Conservation (phyloP, 208 protist species). For the Leptomonas seymouri region DNA sequence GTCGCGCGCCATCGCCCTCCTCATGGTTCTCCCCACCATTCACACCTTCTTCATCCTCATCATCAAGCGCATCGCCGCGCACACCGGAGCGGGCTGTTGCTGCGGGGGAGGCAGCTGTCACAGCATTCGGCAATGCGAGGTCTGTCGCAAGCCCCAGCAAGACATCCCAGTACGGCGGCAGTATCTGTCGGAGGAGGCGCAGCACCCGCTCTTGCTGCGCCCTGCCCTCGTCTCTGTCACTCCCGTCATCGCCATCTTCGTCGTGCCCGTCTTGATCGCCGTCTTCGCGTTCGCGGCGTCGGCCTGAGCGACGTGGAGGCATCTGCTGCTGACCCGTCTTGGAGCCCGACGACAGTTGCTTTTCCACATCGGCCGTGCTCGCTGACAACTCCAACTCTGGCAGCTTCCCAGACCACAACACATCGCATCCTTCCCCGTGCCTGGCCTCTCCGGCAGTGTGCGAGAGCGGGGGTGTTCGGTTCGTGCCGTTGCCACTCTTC, state of each 20-base stretch:
- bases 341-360: not conserved
- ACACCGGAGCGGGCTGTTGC: not conserved
- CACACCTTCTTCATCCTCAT: slow-evolving; percentile 18
- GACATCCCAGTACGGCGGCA: slow-evolving; percentile 46
- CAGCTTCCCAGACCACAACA: not conserved
- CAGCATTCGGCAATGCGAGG: slow-evolving; percentile 1
- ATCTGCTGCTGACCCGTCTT: not conserved
- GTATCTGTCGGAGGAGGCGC: slow-evolving; percentile 17
- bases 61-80: not conserved
- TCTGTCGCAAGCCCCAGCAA: slow-evolving; percentile 25
- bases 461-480: slow-evolving; percentile 1
- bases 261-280: slow-evolving; percentile 9
- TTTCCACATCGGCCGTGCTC: slow-evolving; percentile 29
- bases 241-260: slow-evolving; percentile 4
- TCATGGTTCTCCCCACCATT: not conserved
- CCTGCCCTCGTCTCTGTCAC: not conserved
- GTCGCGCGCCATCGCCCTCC: not conserved
- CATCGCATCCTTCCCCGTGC: not conserved
- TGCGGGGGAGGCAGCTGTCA: not conserved
- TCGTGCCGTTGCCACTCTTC: slow-evolving; percentile 3
- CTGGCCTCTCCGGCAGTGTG: no score
- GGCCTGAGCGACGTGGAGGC: not conserved
- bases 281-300: not conserved
- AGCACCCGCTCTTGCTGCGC: slow-evolving; percentile 17
- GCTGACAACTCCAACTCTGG: slow-evolving; percentile 28